These are phyloP conservation scores for Scalesia atractyloides DNA, from an alignment of 129 eudicot species.

Conservation along the genomic window DNA sequence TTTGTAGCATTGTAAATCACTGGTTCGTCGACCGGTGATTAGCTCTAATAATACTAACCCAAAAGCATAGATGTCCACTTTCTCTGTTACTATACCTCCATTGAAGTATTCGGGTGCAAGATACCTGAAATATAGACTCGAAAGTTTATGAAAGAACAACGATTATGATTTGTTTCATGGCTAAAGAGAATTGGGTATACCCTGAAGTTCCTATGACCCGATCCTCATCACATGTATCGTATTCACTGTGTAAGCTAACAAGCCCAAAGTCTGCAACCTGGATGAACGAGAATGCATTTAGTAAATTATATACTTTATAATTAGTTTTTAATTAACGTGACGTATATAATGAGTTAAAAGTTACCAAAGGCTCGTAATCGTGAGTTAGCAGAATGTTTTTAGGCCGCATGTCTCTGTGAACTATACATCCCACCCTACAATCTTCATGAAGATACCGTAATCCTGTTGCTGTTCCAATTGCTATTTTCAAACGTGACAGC, in stretches of 20 bases:
- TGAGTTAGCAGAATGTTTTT: conserved; percentile 87
- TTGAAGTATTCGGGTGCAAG: conserved; percentile 86
- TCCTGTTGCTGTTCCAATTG: conserved; percentile 94
- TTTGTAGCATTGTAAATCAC: conserved; percentile 45
- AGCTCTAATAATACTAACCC: conserved; percentile 84
- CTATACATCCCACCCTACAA: conserved; percentile 87
- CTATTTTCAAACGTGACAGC: conserved; percentile 73
- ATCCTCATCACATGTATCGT: conserved; percentile 53
- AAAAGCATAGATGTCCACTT: conserved; percentile 87
- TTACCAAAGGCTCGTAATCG: conserved; percentile 93
- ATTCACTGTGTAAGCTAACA: conserved; percentile 72
- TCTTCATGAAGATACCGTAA: conserved; percentile 96
- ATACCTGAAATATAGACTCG: conserved; percentile 42
- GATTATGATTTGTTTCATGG: background rate
- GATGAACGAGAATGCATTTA: conserved; percentile 8
- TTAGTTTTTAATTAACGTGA: background rate
- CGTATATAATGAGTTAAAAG: conserved; percentile 10
- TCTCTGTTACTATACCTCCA: conserved; percentile 70
- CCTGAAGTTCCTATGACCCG: conserved; percentile 69
- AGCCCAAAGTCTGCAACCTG: conserved; percentile 98
- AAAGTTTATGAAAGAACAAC: background rate
- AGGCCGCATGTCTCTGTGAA: conserved; percentile 84
- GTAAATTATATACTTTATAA: background rate
- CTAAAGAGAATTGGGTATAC: conserved; percentile 34
- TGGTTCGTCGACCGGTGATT: conserved; percentile 64